These are phyloP conservation scores for Hygrocybe coccinea DNA, from an alignment of 768 basidiomycete genomes.

Conservation along the genomic window DNA sequence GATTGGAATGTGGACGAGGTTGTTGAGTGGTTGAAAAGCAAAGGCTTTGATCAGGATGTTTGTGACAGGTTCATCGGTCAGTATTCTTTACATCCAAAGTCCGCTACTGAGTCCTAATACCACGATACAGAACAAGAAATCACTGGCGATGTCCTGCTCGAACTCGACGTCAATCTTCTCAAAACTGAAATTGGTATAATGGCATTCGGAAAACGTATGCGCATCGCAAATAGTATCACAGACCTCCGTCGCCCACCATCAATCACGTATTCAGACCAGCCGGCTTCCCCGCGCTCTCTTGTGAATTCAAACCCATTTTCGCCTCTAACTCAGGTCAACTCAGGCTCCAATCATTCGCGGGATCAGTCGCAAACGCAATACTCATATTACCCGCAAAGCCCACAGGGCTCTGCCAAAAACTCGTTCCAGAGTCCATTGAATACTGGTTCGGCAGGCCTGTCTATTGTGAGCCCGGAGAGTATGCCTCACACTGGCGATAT, in stretches of 20 bases:
- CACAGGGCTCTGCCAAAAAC: slow-evolving; percentile 37
- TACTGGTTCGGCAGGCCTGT: not conserved
- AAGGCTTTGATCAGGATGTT: slow-evolving; percentile 80
- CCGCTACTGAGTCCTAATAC: slow-evolving; percentile 5
- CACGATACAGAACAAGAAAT: slow-evolving; percentile 85
- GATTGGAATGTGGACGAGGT: slow-evolving; percentile 91
- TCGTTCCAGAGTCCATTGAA: slow-evolving; percentile 40
- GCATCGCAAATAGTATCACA: slow-evolving; percentile 87
- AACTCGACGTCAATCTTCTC: slow-evolving; percentile 85
- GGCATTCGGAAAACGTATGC: slow-evolving; percentile 91
- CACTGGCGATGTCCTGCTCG: slow-evolving; percentile 92
- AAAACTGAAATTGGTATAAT: slow-evolving; percentile 90
- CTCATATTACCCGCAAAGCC: slow-evolving; percentile 22
- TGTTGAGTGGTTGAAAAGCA: slow-evolving; percentile 76
- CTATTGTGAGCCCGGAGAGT: slow-evolving; percentile 27
- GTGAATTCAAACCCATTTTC: slow-evolving; percentile 21
- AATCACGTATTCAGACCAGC: slow-evolving; percentile 49
- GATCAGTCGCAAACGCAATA: slow-evolving; percentile 39
- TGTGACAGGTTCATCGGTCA: slow-evolving; percentile 82
- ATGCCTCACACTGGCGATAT: slow-evolving; percentile 15
- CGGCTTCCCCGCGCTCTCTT: slow-evolving; percentile 27
- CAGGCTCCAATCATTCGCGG: slow-evolving; percentile 30
- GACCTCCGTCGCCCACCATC: slow-evolving; percentile 77
- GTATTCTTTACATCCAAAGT: slow-evolving; percentile 21
- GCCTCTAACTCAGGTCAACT: slow-evolving; percentile 23